Evolutionary conservation across 257 asterid genomes (phyloP), one percentile per base, ranked within the genome.

Genomic region (Gentiana dahurica): DNA sequence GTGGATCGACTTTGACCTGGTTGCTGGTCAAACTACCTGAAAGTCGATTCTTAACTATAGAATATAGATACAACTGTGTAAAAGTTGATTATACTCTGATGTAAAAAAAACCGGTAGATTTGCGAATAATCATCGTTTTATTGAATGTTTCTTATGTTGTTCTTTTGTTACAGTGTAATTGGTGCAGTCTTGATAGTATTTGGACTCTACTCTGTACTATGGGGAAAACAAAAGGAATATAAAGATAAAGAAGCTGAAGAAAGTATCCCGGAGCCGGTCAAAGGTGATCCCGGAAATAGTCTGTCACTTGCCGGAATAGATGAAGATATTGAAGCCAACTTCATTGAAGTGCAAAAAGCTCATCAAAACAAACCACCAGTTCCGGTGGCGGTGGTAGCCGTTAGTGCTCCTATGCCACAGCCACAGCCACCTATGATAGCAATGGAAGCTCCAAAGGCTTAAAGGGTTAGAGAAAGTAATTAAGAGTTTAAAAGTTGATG

Each of bases 321-420:
- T 7, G 86, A 68, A 61, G 90, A 86, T 47, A 74, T 77, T 63
- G 97, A 82, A 73, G 94, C 81, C 49, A 77, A 80, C 60, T 43
- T 61, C 32, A 70, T 55, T 46, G 75, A 70, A 39, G 44, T 71
- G 60, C 66, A 72, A 1, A 70, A 58, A 68, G 51, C 13, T 9
- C 74, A 70, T 55, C 73, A 12, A 4, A 67, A 45, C 8, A 71
- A 60, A 67, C 46, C 66, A 48, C 34, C 65, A 34, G 65, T 58
- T 57, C 70, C 79, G 33, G 77, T 64, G 33, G 7, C 79, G 33
- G 77, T 64, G 33, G 7, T 82, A 9, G 78, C 80, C 51, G 71
- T 80, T 4, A 59, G 77, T 63, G 65, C 66, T 9, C 80, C 84
- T 0, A 71, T 72, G 24, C 24, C 24, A 24, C 24, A 24, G 24